phyloP scores from a whole-genome alignment of 768 basidiomycete species.

The Russula sp. region DNA sequence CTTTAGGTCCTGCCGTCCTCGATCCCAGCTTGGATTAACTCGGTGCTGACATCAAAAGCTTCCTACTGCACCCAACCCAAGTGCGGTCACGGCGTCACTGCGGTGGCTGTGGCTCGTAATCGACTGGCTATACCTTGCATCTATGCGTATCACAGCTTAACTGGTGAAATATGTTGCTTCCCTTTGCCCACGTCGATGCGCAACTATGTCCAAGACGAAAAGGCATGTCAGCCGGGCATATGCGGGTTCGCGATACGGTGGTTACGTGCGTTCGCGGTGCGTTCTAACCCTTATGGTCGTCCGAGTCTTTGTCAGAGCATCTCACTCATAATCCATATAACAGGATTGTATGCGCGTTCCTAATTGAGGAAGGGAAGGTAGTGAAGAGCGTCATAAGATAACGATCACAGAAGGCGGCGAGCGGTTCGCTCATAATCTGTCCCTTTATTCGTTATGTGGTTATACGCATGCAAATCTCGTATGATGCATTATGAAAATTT shows the following conservation, averaged over 20 bases:
- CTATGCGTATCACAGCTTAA: conserved; percentile 1
- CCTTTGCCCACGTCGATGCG: conserved; percentile 93
- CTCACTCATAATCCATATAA: background rate
- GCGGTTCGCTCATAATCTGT: conserved; percentile 32
- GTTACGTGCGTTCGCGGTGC: conserved; percentile 92
- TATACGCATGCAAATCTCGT: conserved; percentile 8
- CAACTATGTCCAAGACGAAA: conserved; percentile 93
- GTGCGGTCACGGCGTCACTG: too few relatives aligned
- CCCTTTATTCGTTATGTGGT: conserved; percentile 3
- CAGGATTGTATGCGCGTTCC: conserved; percentile 96
- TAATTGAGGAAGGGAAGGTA: conserved; percentile 99
- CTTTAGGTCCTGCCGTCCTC: too few relatives aligned
- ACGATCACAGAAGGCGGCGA: conserved; percentile 62
- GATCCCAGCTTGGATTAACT: too few relatives aligned
- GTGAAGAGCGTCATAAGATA: conserved; percentile 99
- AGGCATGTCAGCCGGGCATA: conserved; percentile 97
- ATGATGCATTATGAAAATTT: conserved; percentile 11
- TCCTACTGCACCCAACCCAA: conserved; percentile 84
- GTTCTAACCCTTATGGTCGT: conserved; percentile 30
- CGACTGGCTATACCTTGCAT: background rate
- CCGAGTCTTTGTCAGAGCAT: conserved; percentile 17
- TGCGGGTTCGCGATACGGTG: conserved; percentile 95
- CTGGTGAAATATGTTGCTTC: conserved; percentile 68
- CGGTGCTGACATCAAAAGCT: conserved; percentile 95
- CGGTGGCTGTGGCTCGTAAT: conserved; percentile 91